Evolutionary conservation across 495 filamentous ascomycete species (phyloP).

Genomic region (Talaromyces adpressus): DNA sequence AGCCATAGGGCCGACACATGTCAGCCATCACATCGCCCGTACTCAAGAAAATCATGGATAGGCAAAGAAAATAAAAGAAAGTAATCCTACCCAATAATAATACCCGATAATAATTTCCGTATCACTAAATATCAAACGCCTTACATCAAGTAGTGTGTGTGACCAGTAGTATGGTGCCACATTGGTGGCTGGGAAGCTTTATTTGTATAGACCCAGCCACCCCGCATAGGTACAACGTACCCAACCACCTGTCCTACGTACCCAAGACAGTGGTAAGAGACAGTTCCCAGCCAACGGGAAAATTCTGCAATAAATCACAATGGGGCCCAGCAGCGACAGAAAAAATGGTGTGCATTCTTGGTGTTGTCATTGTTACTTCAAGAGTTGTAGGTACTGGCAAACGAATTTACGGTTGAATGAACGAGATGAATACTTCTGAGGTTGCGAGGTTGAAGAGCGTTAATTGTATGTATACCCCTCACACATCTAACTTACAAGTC

Average conservation of each 20-base stretch:
- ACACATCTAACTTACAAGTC: too few relatives aligned
- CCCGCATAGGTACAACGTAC: not conserved
- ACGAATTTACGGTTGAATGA: not conserved
- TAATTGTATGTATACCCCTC: not conserved
- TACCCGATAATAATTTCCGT: not conserved
- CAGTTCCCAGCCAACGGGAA: not conserved
- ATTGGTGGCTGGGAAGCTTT: constrained; percentile 2
- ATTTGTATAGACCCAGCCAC: constrained; percentile 1
- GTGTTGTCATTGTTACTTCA: not conserved
- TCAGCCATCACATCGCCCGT: too few relatives aligned
- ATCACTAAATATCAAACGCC: not conserved
- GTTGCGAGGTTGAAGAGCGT: not conserved
- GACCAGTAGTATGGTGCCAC: not conserved
- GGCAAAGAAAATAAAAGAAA: not conserved
- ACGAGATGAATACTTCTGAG: not conserved
- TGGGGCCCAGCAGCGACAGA: not conserved
- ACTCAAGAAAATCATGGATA: not conserved
- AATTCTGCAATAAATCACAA: not conserved
- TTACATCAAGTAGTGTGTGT: not conserved
- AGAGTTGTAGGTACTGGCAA: not conserved
- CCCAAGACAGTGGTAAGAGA: not conserved
- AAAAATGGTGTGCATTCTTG: not conserved
- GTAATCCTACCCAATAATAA: not conserved
- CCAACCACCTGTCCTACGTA: constrained; percentile 2
- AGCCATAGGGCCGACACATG: not conserved